Conservation (phyloP, 495 filamentous ascomycete genomes). For the Baudoinia panamericana region DNA sequence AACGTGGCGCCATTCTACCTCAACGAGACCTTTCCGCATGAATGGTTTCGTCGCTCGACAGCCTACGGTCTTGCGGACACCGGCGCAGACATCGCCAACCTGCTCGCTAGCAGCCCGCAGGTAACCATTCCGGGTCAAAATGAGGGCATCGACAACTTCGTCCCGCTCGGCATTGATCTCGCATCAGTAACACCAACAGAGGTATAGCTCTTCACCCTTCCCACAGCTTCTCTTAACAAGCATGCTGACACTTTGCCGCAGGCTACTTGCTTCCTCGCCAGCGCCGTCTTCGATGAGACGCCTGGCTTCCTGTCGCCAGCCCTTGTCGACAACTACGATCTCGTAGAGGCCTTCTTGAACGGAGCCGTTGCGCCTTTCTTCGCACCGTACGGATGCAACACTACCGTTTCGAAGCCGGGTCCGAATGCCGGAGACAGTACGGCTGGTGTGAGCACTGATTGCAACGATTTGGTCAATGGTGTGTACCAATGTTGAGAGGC, state of each 20-base stretch:
- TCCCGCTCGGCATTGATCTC: constrained; percentile 12
- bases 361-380: not conserved
- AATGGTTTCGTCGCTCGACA: constrained; percentile 16
- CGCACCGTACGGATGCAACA: not conserved
- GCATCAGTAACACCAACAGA: not conserved
- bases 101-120: constrained; percentile 16
- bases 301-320: not conserved
- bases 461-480: too few species aligned
- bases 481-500: too few species aligned
- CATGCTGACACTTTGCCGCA: too few species aligned
- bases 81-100: constrained; percentile 5
- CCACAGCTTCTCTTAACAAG: too few species aligned
- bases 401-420: too few species aligned
- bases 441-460: too few species aligned
- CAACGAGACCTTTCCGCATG: constrained; percentile 21
- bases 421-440: too few species aligned
- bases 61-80: constrained; percentile 15
- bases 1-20: constrained; percentile 25
- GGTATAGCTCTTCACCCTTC: too few species aligned
- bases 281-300: not conserved
- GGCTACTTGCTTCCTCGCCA: not conserved
- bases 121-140: constrained; percentile 15
- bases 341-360: not conserved
- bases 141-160: constrained; percentile 21
- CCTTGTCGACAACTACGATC: not conserved